Percentiles rank a stretch among this genome's conserved stretches.
Evolutionary conservation across 1,284 basidiomycete genomes (phyloP).

Genomic region (Cutaneotrichosporon daszewskae): DNA sequence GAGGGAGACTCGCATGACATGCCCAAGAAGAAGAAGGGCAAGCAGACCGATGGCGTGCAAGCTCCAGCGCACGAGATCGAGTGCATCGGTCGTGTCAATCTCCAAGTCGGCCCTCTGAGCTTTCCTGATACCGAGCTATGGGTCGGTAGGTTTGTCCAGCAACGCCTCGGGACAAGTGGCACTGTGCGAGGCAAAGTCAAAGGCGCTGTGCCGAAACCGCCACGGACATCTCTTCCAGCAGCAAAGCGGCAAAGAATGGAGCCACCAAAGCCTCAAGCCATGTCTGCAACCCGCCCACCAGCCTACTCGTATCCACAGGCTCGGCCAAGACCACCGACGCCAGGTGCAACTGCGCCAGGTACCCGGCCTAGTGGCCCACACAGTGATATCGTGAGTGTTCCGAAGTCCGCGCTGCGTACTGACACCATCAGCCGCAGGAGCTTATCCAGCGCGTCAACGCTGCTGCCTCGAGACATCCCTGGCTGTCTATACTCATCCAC

Average conservation of each 20-base stretch:
- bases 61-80: conserved; percentile 43
- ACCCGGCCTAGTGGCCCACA: too few relatives aligned
- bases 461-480: conserved; percentile 35
- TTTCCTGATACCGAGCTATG: conserved; percentile 41
- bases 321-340: too few relatives aligned
- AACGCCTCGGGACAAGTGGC: conserved; percentile 9
- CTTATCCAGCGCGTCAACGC: conserved; percentile 42
- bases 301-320: too few relatives aligned
- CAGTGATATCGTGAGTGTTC: conserved; percentile 15
- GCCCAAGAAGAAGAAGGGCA: neutral
- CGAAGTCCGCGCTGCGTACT: conserved; percentile 2
- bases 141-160: conserved; percentile 42
- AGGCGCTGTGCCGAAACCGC: conserved; percentile 8
- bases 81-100: conserved; percentile 36
- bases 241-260: conserved; percentile 4
- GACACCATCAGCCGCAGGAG: conserved; percentile 17
- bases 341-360: too few relatives aligned
- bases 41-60: conserved; percentile 13
- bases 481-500: conserved; percentile 42
- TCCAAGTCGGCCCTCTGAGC: conserved; percentile 37
- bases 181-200: conserved; percentile 11
- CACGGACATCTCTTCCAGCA: too few relatives aligned
- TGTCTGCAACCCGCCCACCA: too few relatives aligned
- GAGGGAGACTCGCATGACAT: neutral
- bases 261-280: too few relatives aligned